A percentile compares a stretch with the other conserved stretches of the same genome.
phyloP scores from a whole-genome alignment of 2,329 filamentous ascomycete species.

The Fusarium sp. region DNA sequence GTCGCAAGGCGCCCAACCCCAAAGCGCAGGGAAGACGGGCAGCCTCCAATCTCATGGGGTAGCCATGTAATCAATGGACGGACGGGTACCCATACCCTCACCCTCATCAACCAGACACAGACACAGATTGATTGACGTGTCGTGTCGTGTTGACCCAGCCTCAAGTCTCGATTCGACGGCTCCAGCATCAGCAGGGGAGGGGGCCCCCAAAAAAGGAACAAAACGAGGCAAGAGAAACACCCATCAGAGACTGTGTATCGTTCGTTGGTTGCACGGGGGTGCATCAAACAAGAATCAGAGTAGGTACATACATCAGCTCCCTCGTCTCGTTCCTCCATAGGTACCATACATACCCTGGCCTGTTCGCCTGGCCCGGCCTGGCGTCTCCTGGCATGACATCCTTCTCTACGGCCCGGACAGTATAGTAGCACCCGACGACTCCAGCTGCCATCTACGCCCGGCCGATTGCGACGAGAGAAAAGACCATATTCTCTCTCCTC shows the following conservation, averaged over 20 bases:
- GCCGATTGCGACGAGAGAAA: constrained; percentile 18
- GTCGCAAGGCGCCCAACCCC: constrained; percentile 23
- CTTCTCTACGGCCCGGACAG: not conserved
- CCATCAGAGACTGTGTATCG: not conserved
- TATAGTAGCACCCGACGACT: not conserved
- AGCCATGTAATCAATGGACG: not conserved
- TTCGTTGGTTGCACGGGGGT: constrained; percentile 22
- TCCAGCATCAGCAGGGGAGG: constrained; percentile 22
- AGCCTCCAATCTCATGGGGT: not conserved
- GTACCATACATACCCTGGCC: not conserved
- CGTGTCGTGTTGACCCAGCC: constrained; percentile 21
- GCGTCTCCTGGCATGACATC: not conserved
- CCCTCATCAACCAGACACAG: not conserved
- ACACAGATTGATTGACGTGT: constrained; percentile 37
- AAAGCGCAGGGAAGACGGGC: not conserved
- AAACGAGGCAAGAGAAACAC: constrained; percentile 15
- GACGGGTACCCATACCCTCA: not conserved
- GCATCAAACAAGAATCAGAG: constrained; percentile 2
- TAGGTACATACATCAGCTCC: constrained; percentile 1
- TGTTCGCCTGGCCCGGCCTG: not conserved
- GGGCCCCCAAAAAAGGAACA: constrained; percentile 11
- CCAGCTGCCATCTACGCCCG: constrained; percentile 6
- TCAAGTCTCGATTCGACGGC: constrained; percentile 41
- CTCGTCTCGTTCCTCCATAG: not conserved
- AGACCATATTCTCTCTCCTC: not conserved